Conservation (phyloP, 345 rosid genomes). For the Kernera saxatilis region DNA sequence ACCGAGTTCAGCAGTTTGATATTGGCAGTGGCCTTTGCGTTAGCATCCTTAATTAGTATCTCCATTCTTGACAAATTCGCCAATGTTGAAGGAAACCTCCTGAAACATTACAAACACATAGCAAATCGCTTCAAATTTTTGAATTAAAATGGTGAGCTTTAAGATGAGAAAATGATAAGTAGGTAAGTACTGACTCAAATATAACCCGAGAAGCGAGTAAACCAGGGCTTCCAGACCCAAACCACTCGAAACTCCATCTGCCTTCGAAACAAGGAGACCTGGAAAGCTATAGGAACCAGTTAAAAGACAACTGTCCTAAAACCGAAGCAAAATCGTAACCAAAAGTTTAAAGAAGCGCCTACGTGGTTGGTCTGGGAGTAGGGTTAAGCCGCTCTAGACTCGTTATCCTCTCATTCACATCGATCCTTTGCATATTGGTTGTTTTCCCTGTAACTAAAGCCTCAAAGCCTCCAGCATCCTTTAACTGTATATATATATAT, state of each 20-base stretch:
- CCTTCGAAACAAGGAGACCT: constrained; percentile 97
- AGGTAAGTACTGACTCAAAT: constrained; percentile 49
- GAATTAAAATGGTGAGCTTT: neutral
- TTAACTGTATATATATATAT: constrained; percentile 46
- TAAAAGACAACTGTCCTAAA: constrained; percentile 9
- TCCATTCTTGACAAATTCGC: constrained; percentile 73
- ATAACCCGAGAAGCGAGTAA: constrained; percentile 61
- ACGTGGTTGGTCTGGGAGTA: constrained; percentile 90
- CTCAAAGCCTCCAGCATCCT: constrained; percentile 92
- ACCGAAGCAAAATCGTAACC: neutral
- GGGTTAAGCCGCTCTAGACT: constrained; percentile 92
- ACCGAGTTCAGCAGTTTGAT: constrained; percentile 71
- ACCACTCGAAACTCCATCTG: constrained; percentile 92
- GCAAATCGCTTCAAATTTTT: neutral
- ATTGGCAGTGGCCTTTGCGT: constrained; percentile 55
- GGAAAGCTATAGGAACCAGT: constrained; percentile 50
- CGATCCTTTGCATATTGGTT: constrained; percentile 69
- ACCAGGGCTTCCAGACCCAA: constrained; percentile 77
- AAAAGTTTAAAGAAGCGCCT: constrained; percentile 31
- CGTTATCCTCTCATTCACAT: constrained; percentile 82
- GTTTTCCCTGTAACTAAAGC: constrained; percentile 69
- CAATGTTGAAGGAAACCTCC: constrained; percentile 78
- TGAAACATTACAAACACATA: constrained; percentile 27
- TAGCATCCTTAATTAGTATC: constrained; percentile 55
- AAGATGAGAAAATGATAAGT: neutral